phyloP scores from a whole-genome alignment of 1,284 basidiomycete genomes.

The Cystobasidium pallidum region DNA sequence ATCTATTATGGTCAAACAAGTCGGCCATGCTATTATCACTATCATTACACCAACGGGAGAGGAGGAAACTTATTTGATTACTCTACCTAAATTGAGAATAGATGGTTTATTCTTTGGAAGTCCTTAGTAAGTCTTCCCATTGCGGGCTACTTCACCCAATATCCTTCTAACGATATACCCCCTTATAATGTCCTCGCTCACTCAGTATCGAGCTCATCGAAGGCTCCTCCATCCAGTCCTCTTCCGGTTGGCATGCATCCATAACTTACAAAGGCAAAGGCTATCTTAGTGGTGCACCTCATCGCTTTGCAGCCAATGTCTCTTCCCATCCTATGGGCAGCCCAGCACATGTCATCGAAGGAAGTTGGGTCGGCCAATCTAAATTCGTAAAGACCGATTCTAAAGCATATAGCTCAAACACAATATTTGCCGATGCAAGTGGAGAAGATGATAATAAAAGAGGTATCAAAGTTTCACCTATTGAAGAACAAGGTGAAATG shows the following conservation, averaged over 20 bases:
- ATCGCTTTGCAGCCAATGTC: slow-evolving; percentile 65
- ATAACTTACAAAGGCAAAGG: slow-evolving; percentile 60
- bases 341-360: slow-evolving; percentile 70
- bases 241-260: slow-evolving; percentile 70
- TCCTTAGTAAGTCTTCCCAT: slow-evolving; percentile 58
- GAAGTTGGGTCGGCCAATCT: slow-evolving; percentile 80
- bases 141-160: slow-evolving; percentile 47
- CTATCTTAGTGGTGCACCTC: slow-evolving; percentile 32
- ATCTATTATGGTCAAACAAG: slow-evolving; percentile 88
- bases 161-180: background rate
- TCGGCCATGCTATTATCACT: slow-evolving; percentile 86
- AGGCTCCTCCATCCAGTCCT: slow-evolving; percentile 78
- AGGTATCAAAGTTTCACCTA: slow-evolving; percentile 69
- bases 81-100: slow-evolving; percentile 65
- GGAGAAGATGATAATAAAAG: slow-evolving; percentile 59
- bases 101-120: slow-evolving; percentile 56
- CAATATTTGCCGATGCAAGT: slow-evolving; percentile 61
- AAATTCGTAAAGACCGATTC: slow-evolving; percentile 56
- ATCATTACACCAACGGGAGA: slow-evolving; percentile 66
- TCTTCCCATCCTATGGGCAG: slow-evolving; percentile 53
- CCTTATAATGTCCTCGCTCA: slow-evolving; percentile 2
- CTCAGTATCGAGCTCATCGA: slow-evolving; percentile 86
- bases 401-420: slow-evolving; percentile 58
- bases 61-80: slow-evolving; percentile 82
- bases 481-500: slow-evolving; percentile 72